Percentiles rank a stretch among this genome's conserved stretches.
phyloP scores from a whole-genome alignment of 2,329 filamentous ascomycete genomes.

The Colletotrichum gloeosporioides region DNA sequence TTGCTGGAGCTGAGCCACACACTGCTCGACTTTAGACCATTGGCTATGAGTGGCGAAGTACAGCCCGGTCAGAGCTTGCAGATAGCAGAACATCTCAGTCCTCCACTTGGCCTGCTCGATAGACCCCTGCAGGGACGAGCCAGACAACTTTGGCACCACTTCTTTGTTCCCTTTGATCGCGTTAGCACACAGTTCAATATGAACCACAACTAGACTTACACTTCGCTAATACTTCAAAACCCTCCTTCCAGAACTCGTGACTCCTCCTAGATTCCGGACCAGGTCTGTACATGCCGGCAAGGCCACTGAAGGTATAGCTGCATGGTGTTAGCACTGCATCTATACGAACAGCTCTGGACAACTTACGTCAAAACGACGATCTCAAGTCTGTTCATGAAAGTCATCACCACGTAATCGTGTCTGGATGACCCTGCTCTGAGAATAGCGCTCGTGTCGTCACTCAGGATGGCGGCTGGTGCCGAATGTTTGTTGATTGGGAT shows the following conservation, averaged over 20 bases:
- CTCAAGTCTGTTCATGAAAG: constrained; percentile 66
- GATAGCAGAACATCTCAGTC: constrained; percentile 68
- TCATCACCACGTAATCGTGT: constrained; percentile 63
- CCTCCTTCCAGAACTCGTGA: constrained; percentile 47
- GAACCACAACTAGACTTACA: constrained; percentile 36
- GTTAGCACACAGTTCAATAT: neutral
- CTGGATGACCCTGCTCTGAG: constrained; percentile 52
- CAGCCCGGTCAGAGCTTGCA: constrained; percentile 75
- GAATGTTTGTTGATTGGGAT: constrained; percentile 61
- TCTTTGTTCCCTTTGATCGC: constrained; percentile 23
- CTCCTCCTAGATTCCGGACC: constrained; percentile 25
- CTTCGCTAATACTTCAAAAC: constrained; percentile 51
- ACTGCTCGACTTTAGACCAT: constrained; percentile 68
- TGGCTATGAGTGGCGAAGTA: constrained; percentile 73
- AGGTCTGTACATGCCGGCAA: constrained; percentile 48
- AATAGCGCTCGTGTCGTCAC: constrained; percentile 61
- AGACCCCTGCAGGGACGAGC: constrained; percentile 62
- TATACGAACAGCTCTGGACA: neutral
- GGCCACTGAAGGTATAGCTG: constrained; percentile 61
- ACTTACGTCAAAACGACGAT: constrained; percentile 60
- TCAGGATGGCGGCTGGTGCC: constrained; percentile 55
- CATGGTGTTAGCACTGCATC: constrained; percentile 19
- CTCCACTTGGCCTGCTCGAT: constrained; percentile 69
- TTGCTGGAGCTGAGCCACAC: constrained; percentile 57
- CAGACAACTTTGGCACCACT: constrained; percentile 38